phyloP scores from a whole-genome alignment of 2,329 filamentous ascomycete genomes.

The Chaetoscypha palmicola region DNA sequence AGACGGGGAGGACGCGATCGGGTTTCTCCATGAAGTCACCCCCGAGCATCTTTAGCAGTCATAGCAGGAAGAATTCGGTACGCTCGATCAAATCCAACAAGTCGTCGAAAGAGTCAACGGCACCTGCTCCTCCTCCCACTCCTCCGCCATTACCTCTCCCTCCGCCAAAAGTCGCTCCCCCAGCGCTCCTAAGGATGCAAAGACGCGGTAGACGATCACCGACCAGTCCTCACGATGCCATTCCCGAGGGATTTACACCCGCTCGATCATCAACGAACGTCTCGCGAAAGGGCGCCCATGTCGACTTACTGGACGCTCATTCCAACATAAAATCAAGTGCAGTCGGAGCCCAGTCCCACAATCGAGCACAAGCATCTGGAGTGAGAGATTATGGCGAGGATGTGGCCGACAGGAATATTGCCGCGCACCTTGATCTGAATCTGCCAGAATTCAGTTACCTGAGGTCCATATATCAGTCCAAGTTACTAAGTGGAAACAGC shows the following conservation, averaged over 20 bases:
- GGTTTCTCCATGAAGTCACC: constrained; percentile 20
- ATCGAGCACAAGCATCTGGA: constrained; percentile 43
- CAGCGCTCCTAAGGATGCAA: constrained; percentile 4
- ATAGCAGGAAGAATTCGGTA: constrained; percentile 9
- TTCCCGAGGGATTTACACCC: constrained; percentile 2
- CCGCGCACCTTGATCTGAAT: constrained; percentile 11
- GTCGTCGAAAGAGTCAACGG: neutral
- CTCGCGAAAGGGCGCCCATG: constrained; percentile 26
- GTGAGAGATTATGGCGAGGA: constrained; percentile 55
- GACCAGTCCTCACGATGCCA: neutral
- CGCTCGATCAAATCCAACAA: neutral
- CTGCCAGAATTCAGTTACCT: constrained; percentile 18
- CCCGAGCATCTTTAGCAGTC: constrained; percentile 10
- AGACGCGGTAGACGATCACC: neutral
- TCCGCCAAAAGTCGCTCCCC: neutral
- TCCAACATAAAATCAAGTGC: constrained; percentile 40
- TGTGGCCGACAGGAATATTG: constrained; percentile 52
- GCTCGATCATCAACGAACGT: constrained; percentile 3
- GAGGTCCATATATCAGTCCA: constrained; percentile 9
- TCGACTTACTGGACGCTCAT: constrained; percentile 54
- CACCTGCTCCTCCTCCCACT: constrained; percentile 2
- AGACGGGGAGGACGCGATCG: constrained; percentile 14
- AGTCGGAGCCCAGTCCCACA: constrained; percentile 36
- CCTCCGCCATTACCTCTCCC: neutral
- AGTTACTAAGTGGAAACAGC: neutral